phyloP scores from a whole-genome alignment of 1,139 yeast species.

The Suhomyces ambrosiae region DNA sequence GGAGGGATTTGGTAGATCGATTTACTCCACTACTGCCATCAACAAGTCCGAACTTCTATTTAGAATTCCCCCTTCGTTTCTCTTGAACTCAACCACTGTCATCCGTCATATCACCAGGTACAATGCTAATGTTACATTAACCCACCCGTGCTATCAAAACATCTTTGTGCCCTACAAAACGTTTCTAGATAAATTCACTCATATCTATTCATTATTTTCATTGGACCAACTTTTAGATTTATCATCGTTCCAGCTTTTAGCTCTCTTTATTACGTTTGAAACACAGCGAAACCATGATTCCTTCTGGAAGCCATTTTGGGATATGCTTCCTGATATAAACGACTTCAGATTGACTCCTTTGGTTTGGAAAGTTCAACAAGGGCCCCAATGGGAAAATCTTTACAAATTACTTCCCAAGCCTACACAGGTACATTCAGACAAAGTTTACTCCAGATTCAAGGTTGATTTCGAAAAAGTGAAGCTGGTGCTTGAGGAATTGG shows the following conservation, averaged over 20 bases:
- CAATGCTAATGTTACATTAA: conserved; percentile 21
- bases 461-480: conserved; percentile 38
- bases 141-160: conserved; percentile 25
- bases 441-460: conserved; percentile 40
- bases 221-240: conserved; percentile 33
- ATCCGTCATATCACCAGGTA: conserved; percentile 37
- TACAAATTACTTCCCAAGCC: conserved; percentile 44
- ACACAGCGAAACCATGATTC: conserved; percentile 38
- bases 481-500: conserved; percentile 22
- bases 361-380: conserved; percentile 47
- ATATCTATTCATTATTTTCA: conserved; percentile 35
- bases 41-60: conserved; percentile 47
- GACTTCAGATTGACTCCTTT: conserved; percentile 56
- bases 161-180: conserved; percentile 24
- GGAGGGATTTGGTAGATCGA: conserved; percentile 62
- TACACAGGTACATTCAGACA: conserved; percentile 33
- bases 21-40: conserved; percentile 44
- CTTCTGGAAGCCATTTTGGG: conserved; percentile 67
- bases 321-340: conserved; percentile 52
- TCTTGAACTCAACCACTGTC: conserved; percentile 64
- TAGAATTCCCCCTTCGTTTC: conserved; percentile 57
- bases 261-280: conserved; percentile 54
- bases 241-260: conserved; percentile 51
- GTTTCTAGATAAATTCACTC: conserved; percentile 23
- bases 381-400: conserved; percentile 24